Conservation (phyloP, 1,139 yeast genomes). For the Saccharomyces pastorianus region DNA sequence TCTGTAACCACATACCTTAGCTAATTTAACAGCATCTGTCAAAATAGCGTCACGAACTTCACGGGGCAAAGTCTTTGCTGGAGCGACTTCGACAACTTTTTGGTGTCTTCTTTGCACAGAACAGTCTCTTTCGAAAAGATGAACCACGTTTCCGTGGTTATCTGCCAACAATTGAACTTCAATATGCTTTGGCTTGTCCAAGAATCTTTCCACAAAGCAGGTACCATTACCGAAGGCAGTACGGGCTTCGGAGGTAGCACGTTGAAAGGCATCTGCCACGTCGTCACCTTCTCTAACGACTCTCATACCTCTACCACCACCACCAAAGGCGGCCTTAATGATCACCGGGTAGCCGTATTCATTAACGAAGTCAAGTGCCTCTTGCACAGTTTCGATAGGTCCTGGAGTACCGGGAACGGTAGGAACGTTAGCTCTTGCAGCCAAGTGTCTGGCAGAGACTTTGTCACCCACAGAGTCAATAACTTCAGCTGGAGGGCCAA, state of each 20-base stretch:
- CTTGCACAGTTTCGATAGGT: slow-evolving; percentile 74
- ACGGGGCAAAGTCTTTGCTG: slow-evolving; percentile 85
- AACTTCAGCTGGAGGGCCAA: slow-evolving; percentile 84
- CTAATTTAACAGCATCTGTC: slow-evolving; percentile 89
- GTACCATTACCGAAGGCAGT: slow-evolving; percentile 97
- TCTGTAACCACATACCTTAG: slow-evolving; percentile 78
- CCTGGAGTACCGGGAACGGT: slow-evolving; percentile 98
- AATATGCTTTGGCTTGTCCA: slow-evolving; percentile 93
- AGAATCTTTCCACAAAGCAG: slow-evolving; percentile 91
- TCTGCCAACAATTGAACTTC: slow-evolving; percentile 97
- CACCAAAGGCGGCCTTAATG: slow-evolving; percentile 98
- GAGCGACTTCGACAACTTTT: slow-evolving; percentile 97
- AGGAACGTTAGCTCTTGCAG: slow-evolving; percentile 75
- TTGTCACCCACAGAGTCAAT: slow-evolving; percentile 98
- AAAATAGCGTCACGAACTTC: slow-evolving; percentile 83
- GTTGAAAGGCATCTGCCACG: slow-evolving; percentile 79
- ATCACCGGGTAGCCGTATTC: slow-evolving; percentile 91
- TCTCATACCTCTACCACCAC: slow-evolving; percentile 99
- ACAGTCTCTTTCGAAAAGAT: slow-evolving; percentile 95
- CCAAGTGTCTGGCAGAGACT: slow-evolving; percentile 87
- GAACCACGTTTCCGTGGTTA: slow-evolving; percentile 88
- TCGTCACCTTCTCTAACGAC: slow-evolving; percentile 96
- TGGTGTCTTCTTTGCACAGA: slow-evolving; percentile 99
- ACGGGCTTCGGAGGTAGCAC: slow-evolving; percentile 92
- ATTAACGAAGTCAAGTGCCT: slow-evolving; percentile 71